These are phyloP conservation scores for Trametes gibbosa DNA, from an alignment of 768 basidiomycete genomes.

Conservation along the genomic window DNA sequence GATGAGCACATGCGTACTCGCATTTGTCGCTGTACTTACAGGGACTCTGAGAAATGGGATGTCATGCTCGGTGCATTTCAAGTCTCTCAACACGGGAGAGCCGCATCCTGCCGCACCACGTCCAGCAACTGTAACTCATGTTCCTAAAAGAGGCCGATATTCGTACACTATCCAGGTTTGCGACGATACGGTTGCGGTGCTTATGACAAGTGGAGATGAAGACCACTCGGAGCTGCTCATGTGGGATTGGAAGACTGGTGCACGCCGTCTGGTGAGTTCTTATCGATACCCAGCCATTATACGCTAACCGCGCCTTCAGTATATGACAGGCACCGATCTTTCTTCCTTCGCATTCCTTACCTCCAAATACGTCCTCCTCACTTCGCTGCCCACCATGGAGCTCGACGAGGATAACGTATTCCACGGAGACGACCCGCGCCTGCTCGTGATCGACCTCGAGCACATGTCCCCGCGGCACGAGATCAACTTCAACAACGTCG, in stretches of 20 bases:
- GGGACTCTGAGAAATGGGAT: neutral
- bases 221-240: constrained; percentile 46
- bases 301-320: constrained; percentile 4
- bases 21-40: too few relatives aligned
- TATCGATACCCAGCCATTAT: neutral
- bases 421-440: constrained; percentile 24
- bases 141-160: neutral
- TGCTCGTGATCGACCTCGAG: constrained; percentile 43
- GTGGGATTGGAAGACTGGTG: constrained; percentile 69
- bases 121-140: constrained; percentile 30
- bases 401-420: constrained; percentile 20
- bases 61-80: constrained; percentile 35
- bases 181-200: constrained; percentile 48
- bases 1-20: neutral
- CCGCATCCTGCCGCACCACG: constrained; percentile 43
- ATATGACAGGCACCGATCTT: constrained; percentile 12
- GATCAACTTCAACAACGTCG: constrained; percentile 29
- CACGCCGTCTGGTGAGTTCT: constrained; percentile 40
- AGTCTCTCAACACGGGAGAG: constrained; percentile 43
- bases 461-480: constrained; percentile 29
- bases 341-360: constrained; percentile 29
- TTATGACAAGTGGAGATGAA: constrained; percentile 37
- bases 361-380: constrained; percentile 25
- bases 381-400: constrained; percentile 19
- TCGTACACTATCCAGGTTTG: constrained; percentile 56